A percentile compares a stretch with the other conserved stretches of the same genome.
These are phyloP conservation scores for Rhizomucor pusillus DNA, from an alignment of 371 early-diverging fungal species.

Conservation along the genomic window DNA sequence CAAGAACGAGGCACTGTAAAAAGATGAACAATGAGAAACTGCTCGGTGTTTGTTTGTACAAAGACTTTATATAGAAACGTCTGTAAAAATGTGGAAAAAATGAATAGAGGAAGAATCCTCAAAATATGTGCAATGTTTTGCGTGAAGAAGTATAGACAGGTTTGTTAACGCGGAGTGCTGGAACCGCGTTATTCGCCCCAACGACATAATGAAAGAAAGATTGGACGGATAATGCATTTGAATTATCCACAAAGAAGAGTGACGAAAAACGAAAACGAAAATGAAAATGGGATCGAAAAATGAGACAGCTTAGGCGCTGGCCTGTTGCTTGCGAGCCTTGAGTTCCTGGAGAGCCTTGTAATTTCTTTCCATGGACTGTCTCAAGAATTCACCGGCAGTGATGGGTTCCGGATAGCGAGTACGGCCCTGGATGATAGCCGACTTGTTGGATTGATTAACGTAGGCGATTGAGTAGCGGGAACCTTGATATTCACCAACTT, in stretches of 20 bases:
- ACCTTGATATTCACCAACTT: slow-evolving; percentile 32
- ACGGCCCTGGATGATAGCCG: slow-evolving; percentile 33
- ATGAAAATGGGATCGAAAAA: background rate
- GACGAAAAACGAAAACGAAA: slow-evolving; percentile 7
- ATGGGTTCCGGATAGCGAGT: slow-evolving; percentile 28
- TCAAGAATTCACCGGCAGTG: slow-evolving; percentile 31
- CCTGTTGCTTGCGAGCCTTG: slow-evolving; percentile 12
- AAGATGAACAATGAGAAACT: background rate
- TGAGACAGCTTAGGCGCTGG: background rate
- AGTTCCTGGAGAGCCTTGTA: slow-evolving; percentile 26
- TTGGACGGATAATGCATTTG: slow-evolving; percentile 1
- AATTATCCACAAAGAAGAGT: slow-evolving; percentile 22
- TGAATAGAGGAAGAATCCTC: too few relatives aligned
- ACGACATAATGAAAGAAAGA: slow-evolving; percentile 8
- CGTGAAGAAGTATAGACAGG: slow-evolving; percentile 15
- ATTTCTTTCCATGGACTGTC: slow-evolving; percentile 31
- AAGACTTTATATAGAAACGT: background rate
- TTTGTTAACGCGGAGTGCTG: slow-evolving; percentile 23
- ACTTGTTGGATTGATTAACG: slow-evolving; percentile 34
- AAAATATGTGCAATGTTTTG: too few relatives aligned
- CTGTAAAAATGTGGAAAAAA: too few relatives aligned
- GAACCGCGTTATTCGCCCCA: slow-evolving; percentile 17
- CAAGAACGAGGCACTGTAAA: slow-evolving; percentile 24
- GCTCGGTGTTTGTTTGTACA: background rate
- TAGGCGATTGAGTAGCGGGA: slow-evolving; percentile 37